These are phyloP conservation scores for Elsinoe necatrix DNA, from an alignment of 2,329 filamentous ascomycete species.

Conservation along the genomic window DNA sequence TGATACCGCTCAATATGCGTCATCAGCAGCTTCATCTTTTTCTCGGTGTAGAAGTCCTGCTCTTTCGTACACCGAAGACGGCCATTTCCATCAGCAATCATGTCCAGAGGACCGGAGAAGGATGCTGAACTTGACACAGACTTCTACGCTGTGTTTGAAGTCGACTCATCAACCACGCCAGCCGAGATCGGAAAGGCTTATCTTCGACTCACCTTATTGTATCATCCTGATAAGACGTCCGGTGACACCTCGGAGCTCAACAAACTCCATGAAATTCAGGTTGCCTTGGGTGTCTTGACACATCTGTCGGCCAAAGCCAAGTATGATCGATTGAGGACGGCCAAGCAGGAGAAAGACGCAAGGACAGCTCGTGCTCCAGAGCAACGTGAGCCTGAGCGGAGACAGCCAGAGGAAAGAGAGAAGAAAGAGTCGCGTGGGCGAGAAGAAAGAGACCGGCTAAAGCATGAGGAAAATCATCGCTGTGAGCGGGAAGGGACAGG, in stretches of 20 bases:
- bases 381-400: neutral
- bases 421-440: neutral
- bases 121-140: neutral
- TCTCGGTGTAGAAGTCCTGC: neutral
- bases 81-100: neutral
- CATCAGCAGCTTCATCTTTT: neutral
- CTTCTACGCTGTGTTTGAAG: neutral
- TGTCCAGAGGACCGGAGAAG: neutral
- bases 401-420: neutral
- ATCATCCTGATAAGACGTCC: neutral
- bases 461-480: neutral
- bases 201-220: neutral
- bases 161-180: neutral
- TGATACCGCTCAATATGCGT: neutral
- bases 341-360: neutral
- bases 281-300: neutral
- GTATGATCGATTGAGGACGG: neutral
- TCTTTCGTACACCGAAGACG: neutral
- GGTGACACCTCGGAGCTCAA: neutral
- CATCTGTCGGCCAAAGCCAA: neutral
- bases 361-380: neutral
- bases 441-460: neutral
- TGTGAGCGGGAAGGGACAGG: neutral
- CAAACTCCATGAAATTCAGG: neutral
- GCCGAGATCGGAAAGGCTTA: neutral